Conservation (phyloP, 2,329 filamentous ascomycete genomes). For the Aspergillus brasiliensis region DNA sequence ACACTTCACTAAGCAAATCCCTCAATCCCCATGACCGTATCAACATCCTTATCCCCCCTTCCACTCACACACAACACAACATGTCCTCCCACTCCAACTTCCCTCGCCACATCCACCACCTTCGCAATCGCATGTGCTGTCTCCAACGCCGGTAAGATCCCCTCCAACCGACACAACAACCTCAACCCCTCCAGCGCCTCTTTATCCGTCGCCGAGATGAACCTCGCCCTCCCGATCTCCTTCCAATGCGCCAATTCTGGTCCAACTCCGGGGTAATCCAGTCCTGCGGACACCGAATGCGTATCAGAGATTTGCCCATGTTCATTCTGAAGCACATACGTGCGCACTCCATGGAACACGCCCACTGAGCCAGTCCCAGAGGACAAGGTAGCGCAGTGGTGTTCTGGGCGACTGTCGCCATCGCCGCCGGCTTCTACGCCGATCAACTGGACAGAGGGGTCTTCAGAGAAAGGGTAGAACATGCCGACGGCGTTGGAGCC, state of each 20-base stretch:
- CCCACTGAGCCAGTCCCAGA: constrained; percentile 82
- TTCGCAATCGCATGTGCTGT: constrained; percentile 87
- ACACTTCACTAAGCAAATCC: constrained; percentile 53
- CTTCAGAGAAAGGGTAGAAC: constrained; percentile 91
- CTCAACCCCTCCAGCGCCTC: constrained; percentile 85
- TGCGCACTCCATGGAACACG: constrained; percentile 91
- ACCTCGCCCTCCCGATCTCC: constrained; percentile 78
- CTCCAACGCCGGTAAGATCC: constrained; percentile 93
- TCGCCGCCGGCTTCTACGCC: constrained; percentile 94
- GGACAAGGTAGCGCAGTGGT: constrained; percentile 81
- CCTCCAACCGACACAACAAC: constrained; percentile 80
- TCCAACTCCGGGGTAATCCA: constrained; percentile 94
- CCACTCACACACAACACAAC: constrained; percentile 90
- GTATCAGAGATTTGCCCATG: constrained; percentile 90
- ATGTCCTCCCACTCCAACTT: constrained; percentile 79
- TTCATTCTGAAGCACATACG: constrained; percentile 86
- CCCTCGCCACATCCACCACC: constrained; percentile 83
- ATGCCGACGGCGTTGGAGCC: constrained; percentile 92
- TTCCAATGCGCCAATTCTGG: constrained; percentile 91
- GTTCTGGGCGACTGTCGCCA: constrained; percentile 65
- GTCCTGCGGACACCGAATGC: constrained; percentile 88
- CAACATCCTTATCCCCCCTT: constrained; percentile 93
- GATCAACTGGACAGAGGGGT: constrained; percentile 77
- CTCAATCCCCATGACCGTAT: constrained; percentile 92
- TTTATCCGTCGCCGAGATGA: constrained; percentile 83